Conservation (phyloP, 2,329 filamentous ascomycete species). For the Corniculantispora saksenae region DNA sequence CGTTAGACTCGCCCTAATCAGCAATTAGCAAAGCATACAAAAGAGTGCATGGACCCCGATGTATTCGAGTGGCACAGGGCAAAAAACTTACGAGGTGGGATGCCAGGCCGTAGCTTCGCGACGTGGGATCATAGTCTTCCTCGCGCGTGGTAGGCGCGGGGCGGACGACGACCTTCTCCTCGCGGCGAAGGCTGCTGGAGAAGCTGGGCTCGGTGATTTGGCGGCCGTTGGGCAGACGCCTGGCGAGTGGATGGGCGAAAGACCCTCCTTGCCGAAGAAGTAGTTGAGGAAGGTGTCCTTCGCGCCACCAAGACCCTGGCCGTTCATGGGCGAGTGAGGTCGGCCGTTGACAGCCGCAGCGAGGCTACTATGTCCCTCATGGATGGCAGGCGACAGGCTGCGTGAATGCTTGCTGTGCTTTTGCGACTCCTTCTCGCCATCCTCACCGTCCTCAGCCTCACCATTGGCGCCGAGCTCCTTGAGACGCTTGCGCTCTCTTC, state of each 20-base stretch:
- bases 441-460: slow-evolving; percentile 66
- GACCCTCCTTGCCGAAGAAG: slow-evolving; percentile 95
- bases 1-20: slow-evolving; percentile 56
- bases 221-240: slow-evolving; percentile 41
- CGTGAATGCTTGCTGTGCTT: slow-evolving; percentile 52
- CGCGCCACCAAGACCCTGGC: slow-evolving; percentile 59
- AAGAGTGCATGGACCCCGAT: not conserved
- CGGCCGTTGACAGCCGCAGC: slow-evolving; percentile 69
- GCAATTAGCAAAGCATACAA: slow-evolving; percentile 24
- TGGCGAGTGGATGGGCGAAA: slow-evolving; percentile 41
- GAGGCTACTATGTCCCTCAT: slow-evolving; percentile 64
- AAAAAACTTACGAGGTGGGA: slow-evolving; percentile 58
- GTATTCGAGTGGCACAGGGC: not conserved
- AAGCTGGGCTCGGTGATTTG: slow-evolving; percentile 82
- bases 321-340: slow-evolving; percentile 63
- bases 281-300: slow-evolving; percentile 96
- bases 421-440: slow-evolving; percentile 57
- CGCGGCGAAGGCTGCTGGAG: slow-evolving; percentile 78
- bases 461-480: slow-evolving; percentile 87
- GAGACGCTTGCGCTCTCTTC: slow-evolving; percentile 76
- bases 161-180: slow-evolving; percentile 58
- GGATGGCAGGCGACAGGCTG: slow-evolving; percentile 80
- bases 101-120: slow-evolving; percentile 43
- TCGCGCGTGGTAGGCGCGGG: slow-evolving; percentile 42
- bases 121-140: slow-evolving; percentile 46